Evolutionary conservation across 441 rosid species (phyloP), one percentile per base, ranked within the genome.

Genomic region (Aquilaria agallochum): DNA sequence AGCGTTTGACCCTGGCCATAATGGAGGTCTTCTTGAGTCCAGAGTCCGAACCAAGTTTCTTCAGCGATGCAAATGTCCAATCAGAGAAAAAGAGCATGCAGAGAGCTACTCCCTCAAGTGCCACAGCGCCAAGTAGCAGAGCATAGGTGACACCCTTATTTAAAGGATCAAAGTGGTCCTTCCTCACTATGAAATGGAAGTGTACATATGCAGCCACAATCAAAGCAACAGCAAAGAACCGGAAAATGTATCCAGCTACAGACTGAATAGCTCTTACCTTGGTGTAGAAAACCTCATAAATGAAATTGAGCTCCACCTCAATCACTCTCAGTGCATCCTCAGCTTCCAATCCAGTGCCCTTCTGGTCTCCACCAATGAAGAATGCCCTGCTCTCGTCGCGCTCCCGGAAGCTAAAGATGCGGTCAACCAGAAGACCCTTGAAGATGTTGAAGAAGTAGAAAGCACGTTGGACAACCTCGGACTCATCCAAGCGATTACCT

Each of bases 261-360:
- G 76, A 62, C 54, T 71, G 83, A 20, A 78, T 60, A 31, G 76
- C 78, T 52, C 69, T 63, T 0, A 74, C 80, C 63, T 85, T 83
- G 2, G 88, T 83, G 66, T 31, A 80, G 6, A 81, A 72, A 50
- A 76, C 81, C 58, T 80, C 89, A 4, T 86, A 83, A 48, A 81
- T 33, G 76, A 80, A 81, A 66, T 76, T 81, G 65, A 83, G 86
- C 65, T 86, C 92, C 31, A 83, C 82, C 68, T 82, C 85, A 44
- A 87, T 68, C 32, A 80, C 65, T 60, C 64, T 69, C 42, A 80
- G 65, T 31, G 86, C 88, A 48, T 77, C 78, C 1, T 30, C 40
- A 9, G 86, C 13, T 1, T 1, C 0, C 2, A 70, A 55, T 1
- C 13, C 31, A 36, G 15, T 30, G 5, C 42, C 42, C 1, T 36